Conservation (phyloP, 441 rosid genomes). For the Adansonia gregorii region DNA sequence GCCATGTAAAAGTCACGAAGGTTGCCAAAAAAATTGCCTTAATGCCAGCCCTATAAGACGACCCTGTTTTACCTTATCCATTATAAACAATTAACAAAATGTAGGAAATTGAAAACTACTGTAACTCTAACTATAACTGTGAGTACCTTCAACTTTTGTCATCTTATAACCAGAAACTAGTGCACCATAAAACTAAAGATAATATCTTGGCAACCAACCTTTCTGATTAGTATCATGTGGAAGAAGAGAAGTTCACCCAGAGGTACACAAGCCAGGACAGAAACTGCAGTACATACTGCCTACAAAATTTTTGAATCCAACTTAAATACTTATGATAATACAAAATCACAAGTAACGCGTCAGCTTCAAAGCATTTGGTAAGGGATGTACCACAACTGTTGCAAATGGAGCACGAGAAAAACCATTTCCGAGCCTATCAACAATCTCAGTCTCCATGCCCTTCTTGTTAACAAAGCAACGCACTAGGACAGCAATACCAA, state of each 20-base stretch:
- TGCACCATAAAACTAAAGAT: slow-evolving; percentile 19
- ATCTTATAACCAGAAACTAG: neutral
- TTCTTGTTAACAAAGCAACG: slow-evolving; percentile 67
- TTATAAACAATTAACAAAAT: neutral
- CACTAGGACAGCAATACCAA: slow-evolving; percentile 67
- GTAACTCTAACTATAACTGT: slow-evolving; percentile 1
- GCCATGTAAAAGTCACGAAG: slow-evolving; percentile 4
- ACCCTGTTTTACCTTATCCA: slow-evolving; percentile 12
- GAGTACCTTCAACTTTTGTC: neutral
- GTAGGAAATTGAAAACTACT: neutral
- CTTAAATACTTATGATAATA: slow-evolving; percentile 27
- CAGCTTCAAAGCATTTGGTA: slow-evolving; percentile 6
- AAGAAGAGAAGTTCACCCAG: slow-evolving; percentile 73
- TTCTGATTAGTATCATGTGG: slow-evolving; percentile 66
- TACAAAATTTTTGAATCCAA: slow-evolving; percentile 36
- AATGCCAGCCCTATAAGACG: neutral
- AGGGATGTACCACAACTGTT: slow-evolving; percentile 64
- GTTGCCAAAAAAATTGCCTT: neutral
- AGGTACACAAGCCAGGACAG: slow-evolving; percentile 65
- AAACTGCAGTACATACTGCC: slow-evolving; percentile 65
- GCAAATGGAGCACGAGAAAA: slow-evolving; percentile 77
- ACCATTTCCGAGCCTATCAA: slow-evolving; percentile 79
- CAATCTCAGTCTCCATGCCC: slow-evolving; percentile 65
- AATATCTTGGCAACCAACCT: slow-evolving; percentile 42
- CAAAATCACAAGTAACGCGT: neutral